These are phyloP conservation scores for Lepidium campestre DNA, from an alignment of 441 rosid species.

Conservation along the genomic window DNA sequence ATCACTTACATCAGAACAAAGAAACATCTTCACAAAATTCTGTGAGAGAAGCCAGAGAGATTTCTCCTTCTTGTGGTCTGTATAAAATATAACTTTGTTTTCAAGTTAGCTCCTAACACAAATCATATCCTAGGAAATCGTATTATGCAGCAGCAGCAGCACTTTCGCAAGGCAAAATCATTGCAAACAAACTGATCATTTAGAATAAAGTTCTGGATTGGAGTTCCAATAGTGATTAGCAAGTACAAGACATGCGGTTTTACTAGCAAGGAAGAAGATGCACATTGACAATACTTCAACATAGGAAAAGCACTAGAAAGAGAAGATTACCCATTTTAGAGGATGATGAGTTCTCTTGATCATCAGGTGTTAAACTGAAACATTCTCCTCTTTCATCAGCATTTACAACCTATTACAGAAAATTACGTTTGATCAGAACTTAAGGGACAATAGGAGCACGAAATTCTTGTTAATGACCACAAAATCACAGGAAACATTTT, in stretches of 20 bases:
- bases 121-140: conserved; percentile 6
- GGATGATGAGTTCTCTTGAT: conserved; percentile 7
- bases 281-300: neutral
- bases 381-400: conserved; percentile 11
- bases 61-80: conserved; percentile 75
- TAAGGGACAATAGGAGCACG: neutral
- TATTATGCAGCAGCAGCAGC: neutral
- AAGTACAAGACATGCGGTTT: neutral
- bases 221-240: neutral
- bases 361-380: conserved; percentile 9
- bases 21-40: conserved; percentile 75
- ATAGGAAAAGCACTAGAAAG: neutral
- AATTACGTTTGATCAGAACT: neutral
- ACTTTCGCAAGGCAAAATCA: neutral
- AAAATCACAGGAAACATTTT: neutral
- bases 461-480: neutral
- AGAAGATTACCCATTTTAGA: conserved; percentile 17
- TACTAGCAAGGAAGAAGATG: conserved; percentile 5
- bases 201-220: neutral
- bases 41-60: conserved; percentile 69
- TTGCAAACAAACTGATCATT: neutral
- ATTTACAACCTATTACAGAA: conserved; percentile 1
- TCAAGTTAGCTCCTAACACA: neutral
- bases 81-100: neutral
- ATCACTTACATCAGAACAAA: conserved; percentile 55